Evolutionary conservation across 257 asterid species (phyloP), one percentile per base, ranked within the genome.

Genomic region (Solanum ossicruentum): DNA sequence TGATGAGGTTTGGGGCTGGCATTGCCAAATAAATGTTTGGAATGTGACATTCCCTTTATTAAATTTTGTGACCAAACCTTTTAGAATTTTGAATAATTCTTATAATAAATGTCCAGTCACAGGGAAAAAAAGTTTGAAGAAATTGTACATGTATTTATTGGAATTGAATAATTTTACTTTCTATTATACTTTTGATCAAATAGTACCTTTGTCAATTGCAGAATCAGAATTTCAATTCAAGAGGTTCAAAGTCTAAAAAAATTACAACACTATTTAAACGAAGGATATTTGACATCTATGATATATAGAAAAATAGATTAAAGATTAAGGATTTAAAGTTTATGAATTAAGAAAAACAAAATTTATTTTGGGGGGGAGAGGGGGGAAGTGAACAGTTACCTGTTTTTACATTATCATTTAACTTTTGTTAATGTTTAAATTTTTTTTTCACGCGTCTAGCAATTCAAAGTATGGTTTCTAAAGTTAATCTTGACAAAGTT

Each of bases 41-140:
- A 78, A 78, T 51, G 82, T 78, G 82, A 78, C 82, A 78, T 78
- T 52, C 82, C 82, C 65, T 26, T 78, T 78, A 63, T 78, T 78
- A 78, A 78, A 52, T 78, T 77, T 52, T 78, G 65, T 78, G 49
- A 51, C 82, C 82, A 26, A 78, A 52, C 63, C 43, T 52, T 65
- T 78, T 51, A 65, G 65, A 78, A 78, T 52, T 78, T 78, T 52
- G 61, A 26, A 78, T 78, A 16, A 15, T 78, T 67, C 43, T 78
- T 36, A 78, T 39, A 77, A 52, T 51, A 51, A 32, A 78, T 51
- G 65, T 16, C 1, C 23, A 51, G 26, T 77, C 51, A 39, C 13
- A 8, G 9, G 52, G 41, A 5, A 36, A 17, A 39, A 36, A 17
- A 18, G 52, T 4, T 69, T 18, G 26, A 69, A 36, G 26, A 69